Evolutionary conservation across 2,329 filamentous ascomycete species (phyloP).

Genomic region (Pseudocercospora fuligena): DNA sequence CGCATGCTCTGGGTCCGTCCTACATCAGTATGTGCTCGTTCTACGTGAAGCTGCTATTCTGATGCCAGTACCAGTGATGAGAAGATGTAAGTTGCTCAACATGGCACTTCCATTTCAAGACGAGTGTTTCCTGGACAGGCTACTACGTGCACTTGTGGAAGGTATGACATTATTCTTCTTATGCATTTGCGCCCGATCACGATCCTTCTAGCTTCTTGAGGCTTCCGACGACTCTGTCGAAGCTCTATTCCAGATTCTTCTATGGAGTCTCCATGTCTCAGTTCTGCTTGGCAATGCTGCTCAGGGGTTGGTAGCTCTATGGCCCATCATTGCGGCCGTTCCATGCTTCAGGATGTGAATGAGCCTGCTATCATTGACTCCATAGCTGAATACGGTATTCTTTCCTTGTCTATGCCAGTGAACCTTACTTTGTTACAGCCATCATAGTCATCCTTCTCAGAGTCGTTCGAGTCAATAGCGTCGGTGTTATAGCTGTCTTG

Average conservation of each 20-base stretch:
- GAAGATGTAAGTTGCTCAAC: slow-evolving; percentile 5
- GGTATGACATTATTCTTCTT: not conserved
- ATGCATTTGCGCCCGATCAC: not conserved
- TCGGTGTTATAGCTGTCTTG: too few relatives aligned
- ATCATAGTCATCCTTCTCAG: not conserved
- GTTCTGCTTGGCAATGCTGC: not conserved
- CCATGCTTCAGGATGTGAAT: not conserved
- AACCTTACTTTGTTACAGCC: not conserved
- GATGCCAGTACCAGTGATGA: not conserved
- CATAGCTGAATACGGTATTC: not conserved
- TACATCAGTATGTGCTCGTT: slow-evolving; percentile 3
- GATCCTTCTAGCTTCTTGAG: not conserved
- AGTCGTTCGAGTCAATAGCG: not conserved
- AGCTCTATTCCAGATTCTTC: not conserved
- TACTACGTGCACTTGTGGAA: not conserved
- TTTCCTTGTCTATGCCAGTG: not conserved
- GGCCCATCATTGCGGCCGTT: not conserved
- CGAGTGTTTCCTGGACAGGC: not conserved
- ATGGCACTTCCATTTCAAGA: slow-evolving; percentile 1
- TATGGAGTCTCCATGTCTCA: not conserved
- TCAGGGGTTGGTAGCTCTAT: not conserved
- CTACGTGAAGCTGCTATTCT: not conserved
- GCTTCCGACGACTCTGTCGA: not conserved
- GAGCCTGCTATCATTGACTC: not conserved
- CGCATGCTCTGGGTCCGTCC: slow-evolving; percentile 5